Base-by-base conservation (phyloP, 495 filamentous ascomycete genomes). In the Aspergillus sparsus region DNA sequence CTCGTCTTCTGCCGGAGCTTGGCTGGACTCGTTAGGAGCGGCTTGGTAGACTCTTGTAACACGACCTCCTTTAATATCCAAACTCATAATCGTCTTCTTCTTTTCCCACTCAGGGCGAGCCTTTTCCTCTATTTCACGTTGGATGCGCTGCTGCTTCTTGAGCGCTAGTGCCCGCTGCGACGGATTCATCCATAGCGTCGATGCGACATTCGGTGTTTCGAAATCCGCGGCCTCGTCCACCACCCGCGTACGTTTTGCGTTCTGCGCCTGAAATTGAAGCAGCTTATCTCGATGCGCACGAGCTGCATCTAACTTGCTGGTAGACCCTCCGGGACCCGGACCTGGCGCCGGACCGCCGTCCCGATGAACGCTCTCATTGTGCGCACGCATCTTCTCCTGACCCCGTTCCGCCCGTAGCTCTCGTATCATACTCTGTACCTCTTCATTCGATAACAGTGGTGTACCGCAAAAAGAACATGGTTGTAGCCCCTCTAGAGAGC, bases 181-280 rank as follows among this genome's bases (percentile, higher is more conserved):
- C 0, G 94, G 92, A 12, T 81, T 91, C 50, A 91, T 90, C 94
- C 94, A 98, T 68, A 93, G 85, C 60, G 84, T 93, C 4, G 85
- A 81, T 33, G 81, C 87, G 44, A 83, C 79, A 36, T 77, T 77
- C 0, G 88, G 83, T 0, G 86, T 89, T 53, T 98, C 94, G 62
- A 94, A 98, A 65, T 98, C 94, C 0, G 93, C 88, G 2, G 91
- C 93, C 71, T 98, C 93, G 70, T 98, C 94, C 21, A 92, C 84
- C 11, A 98, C 88, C 33, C 87, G 90, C 4, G 94, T 98, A 9
- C 94, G 78, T 47, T 85, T 84, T 0, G 93, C 92, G 62, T 96
- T 97, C 66, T 96, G 86, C 8, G 90, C 85, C 68, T 98, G 94
- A 71, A 90, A 98, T 0, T 75, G 75, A 0, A 98, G 80, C 3